phyloP scores from a whole-genome alignment of 495 filamentous ascomycete species.

The Penicillium cosmopolitanum region DNA sequence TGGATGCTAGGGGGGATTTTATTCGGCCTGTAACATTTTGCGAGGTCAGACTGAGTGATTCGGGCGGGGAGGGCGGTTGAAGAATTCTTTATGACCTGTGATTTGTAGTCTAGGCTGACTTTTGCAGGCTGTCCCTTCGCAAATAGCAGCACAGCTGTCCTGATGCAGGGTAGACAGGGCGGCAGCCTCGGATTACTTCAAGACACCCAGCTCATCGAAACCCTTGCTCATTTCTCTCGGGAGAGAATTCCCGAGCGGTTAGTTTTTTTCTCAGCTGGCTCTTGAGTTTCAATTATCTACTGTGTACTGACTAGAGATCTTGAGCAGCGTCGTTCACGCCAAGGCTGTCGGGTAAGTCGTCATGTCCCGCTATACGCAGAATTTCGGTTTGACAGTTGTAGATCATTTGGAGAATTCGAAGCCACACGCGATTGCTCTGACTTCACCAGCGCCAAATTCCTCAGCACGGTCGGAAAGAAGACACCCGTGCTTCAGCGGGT shows the following conservation, averaged over 20 bases:
- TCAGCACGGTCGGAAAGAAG: conserved; percentile 62
- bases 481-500: conserved; percentile 62
- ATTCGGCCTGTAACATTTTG: too few relatives aligned
- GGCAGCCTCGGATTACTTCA: conserved; percentile 12
- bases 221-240: not conserved
- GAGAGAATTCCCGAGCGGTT: conserved; percentile 16
- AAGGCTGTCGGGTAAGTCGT: not conserved
- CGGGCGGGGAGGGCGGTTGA: too few relatives aligned
- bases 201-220: not conserved
- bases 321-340: not conserved
- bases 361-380: not conserved
- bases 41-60: too few relatives aligned
- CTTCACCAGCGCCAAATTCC: conserved; percentile 42
- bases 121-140: conserved; percentile 12
- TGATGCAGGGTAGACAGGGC: conserved; percentile 3
- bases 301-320: too few relatives aligned
- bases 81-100: too few relatives aligned
- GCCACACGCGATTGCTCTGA: conserved; percentile 58
- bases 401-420: conserved; percentile 56
- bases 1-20: too few relatives aligned
- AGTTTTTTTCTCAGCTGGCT: not conserved
- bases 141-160: conserved; percentile 6
- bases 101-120: too few relatives aligned
- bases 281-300: not conserved
- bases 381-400: not conserved